Conservation (phyloP, 2,329 filamentous ascomycete species). For the Trichoderma hamatum region DNA sequence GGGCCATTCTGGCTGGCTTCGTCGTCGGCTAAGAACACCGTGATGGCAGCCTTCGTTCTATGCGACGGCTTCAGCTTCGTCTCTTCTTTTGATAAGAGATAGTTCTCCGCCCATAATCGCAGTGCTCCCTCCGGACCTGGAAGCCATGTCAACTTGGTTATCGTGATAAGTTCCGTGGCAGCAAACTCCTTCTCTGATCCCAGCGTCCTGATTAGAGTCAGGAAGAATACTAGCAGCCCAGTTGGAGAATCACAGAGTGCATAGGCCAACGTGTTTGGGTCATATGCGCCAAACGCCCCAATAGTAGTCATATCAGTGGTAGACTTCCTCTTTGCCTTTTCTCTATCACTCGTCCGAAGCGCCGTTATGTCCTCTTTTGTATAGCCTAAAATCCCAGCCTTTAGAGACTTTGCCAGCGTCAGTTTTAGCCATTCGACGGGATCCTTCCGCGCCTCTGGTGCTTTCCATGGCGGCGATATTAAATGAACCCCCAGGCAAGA, state of each 20-base stretch:
- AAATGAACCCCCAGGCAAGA: constrained; percentile 64
- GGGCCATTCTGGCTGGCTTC: constrained; percentile 22
- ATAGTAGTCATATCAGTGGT: constrained; percentile 30
- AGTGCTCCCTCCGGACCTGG: constrained; percentile 65
- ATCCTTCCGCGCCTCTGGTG: constrained; percentile 50
- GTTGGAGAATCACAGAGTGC: constrained; percentile 65
- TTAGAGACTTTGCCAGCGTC: constrained; percentile 54
- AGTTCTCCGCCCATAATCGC: constrained; percentile 55
- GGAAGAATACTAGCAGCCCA: constrained; percentile 58
- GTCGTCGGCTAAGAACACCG: constrained; percentile 50
- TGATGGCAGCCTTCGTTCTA: constrained; percentile 50
- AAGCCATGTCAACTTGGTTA: constrained; percentile 66
- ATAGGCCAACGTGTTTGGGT: constrained; percentile 61
- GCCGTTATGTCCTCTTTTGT: constrained; percentile 53
- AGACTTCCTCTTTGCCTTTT: constrained; percentile 27
- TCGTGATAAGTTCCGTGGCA: constrained; percentile 59
- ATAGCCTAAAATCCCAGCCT: constrained; percentile 59
- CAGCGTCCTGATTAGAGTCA: constrained; percentile 50
- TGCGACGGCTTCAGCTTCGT: constrained; percentile 26
- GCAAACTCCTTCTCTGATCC: constrained; percentile 48
- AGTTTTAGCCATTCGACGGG: constrained; percentile 59
- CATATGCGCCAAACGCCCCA: constrained; percentile 41
- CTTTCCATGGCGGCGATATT: constrained; percentile 57
- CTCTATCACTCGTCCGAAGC: constrained; percentile 36
- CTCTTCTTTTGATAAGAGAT: constrained; percentile 36